Percentiles rank a stretch among this genome's conserved stretches.
phyloP scores from a whole-genome alignment of 305 asterid genomes.

The Galium porrigens region DNA sequence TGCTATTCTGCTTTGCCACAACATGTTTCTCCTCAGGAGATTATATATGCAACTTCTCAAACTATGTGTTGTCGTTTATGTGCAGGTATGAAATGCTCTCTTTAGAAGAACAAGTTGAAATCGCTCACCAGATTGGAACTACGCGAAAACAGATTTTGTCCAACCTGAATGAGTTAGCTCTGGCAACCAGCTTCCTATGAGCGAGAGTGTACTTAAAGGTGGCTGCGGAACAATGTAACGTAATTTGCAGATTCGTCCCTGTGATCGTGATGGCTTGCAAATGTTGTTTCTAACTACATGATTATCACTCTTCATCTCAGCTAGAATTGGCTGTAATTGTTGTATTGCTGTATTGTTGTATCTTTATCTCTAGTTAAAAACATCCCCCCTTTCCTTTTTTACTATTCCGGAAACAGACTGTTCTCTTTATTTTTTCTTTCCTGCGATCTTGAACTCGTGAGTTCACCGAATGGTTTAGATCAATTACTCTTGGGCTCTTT shows the following conservation, averaged over 20 bases:
- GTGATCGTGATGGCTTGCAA: neutral
- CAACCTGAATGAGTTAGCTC: constrained; percentile 65
- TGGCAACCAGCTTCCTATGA: constrained; percentile 76
- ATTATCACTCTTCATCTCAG: neutral
- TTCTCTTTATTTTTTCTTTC: neutral
- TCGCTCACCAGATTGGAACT: constrained; percentile 80
- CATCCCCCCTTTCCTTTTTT: neutral
- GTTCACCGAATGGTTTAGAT: neutral
- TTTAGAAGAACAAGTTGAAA: constrained; percentile 66
- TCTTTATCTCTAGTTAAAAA: neutral
- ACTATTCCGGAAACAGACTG: neutral
- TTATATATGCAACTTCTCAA: neutral
- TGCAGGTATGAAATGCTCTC: constrained; percentile 79
- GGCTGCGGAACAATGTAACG: neutral
- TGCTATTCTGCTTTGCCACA: constrained; percentile 6
- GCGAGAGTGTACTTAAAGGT: neutral
- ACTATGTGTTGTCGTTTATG: neutral
- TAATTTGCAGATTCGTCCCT: neutral
- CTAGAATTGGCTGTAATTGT: neutral
- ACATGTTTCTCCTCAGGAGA: no score
- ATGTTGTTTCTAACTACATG: neutral
- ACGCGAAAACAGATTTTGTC: constrained; percentile 67
- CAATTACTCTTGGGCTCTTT: neutral
- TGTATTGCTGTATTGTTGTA: neutral
- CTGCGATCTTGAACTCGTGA: neutral